Evolutionary conservation across 2,329 filamentous ascomycete genomes (phyloP).

Genomic region (Ceratocystis destructans): DNA sequence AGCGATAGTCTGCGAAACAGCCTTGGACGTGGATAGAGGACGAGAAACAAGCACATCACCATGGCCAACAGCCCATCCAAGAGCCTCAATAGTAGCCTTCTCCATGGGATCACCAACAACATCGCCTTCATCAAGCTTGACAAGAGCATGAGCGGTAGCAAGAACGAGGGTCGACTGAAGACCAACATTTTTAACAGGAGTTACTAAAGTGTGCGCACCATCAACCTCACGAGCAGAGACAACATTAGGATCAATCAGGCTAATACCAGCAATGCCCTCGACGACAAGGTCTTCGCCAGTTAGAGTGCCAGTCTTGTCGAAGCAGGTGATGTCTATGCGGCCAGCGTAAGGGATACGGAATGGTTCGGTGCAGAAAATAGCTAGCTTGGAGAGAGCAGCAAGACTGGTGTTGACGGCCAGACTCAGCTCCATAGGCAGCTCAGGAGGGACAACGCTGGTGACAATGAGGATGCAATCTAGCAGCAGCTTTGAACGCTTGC

Average conservation of each 20-base stretch:
- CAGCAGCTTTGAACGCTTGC: conserved; percentile 92
- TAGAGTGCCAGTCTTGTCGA: conserved; percentile 94
- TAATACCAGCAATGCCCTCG: conserved; percentile 85
- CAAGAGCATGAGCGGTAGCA: conserved; percentile 85
- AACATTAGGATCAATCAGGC: conserved; percentile 49
- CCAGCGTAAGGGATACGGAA: conserved; percentile 96
- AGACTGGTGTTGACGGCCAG: conserved; percentile 95
- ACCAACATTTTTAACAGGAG: conserved; percentile 52
- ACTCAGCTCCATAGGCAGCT: conserved; percentile 95
- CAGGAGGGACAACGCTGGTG: conserved; percentile 94
- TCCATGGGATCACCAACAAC: conserved; percentile 98
- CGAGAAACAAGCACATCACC: conserved; percentile 74
- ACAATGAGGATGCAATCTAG: conserved; percentile 96
- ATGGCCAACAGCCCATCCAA: conserved; percentile 84
- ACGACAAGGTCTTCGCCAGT: conserved; percentile 95
- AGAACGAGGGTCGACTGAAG: conserved; percentile 84
- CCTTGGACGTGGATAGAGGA: conserved; percentile 31
- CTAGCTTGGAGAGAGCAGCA: conserved; percentile 83
- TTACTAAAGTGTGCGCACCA: conserved; percentile 70
- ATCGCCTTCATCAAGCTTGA: conserved; percentile 92
- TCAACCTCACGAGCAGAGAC: conserved; percentile 55
- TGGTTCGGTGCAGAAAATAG: conserved; percentile 97
- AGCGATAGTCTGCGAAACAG: conserved; percentile 31
- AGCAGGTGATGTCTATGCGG: conserved; percentile 90
- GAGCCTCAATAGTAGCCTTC: conserved; percentile 77